These are phyloP conservation scores for Ceratobasidium sp. DNA, from an alignment of 1,284 basidiomycete genomes.

Conservation along the genomic window DNA sequence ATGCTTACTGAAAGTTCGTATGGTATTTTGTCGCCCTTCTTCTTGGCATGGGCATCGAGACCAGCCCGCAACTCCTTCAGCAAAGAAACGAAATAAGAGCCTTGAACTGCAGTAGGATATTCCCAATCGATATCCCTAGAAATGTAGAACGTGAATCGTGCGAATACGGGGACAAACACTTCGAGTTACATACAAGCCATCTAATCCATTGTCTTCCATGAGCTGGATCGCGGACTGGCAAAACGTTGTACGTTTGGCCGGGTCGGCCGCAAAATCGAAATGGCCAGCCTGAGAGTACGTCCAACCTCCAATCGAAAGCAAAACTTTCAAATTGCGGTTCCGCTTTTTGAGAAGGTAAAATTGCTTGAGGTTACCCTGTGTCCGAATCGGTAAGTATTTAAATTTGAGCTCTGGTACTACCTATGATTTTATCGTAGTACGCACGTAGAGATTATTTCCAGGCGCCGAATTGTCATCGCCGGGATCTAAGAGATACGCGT, in stretches of 20 bases:
- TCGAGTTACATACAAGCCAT: slow-evolving; percentile 61
- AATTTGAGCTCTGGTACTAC: slow-evolving; percentile 59
- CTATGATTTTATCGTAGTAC: no score
- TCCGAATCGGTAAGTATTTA: neutral
- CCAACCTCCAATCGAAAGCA: slow-evolving; percentile 60
- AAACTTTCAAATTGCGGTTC: slow-evolving; percentile 70
- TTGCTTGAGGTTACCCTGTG: slow-evolving; percentile 86
- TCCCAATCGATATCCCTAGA: slow-evolving; percentile 54
- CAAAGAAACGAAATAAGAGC: slow-evolving; percentile 26
- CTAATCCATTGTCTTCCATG: slow-evolving; percentile 68
- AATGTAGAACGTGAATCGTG: neutral
- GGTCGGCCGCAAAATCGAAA: slow-evolving; percentile 47
- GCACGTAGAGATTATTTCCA: slow-evolving; percentile 65
- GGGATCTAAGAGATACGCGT: neutral
- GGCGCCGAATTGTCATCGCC: slow-evolving; percentile 63
- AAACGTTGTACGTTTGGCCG: slow-evolving; percentile 60
- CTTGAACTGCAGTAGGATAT: slow-evolving; percentile 36
- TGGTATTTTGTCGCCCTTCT: slow-evolving; percentile 41
- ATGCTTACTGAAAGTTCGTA: slow-evolving; percentile 43
- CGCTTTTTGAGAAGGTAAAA: slow-evolving; percentile 80
- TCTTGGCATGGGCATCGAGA: slow-evolving; percentile 3
- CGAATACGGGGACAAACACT: no score
- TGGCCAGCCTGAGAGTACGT: slow-evolving; percentile 46
- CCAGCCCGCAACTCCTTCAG: slow-evolving; percentile 33
- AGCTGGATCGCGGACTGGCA: slow-evolving; percentile 63